Conservation (phyloP, 129 eudicot genomes). For the Artemisia argyi region DNA sequence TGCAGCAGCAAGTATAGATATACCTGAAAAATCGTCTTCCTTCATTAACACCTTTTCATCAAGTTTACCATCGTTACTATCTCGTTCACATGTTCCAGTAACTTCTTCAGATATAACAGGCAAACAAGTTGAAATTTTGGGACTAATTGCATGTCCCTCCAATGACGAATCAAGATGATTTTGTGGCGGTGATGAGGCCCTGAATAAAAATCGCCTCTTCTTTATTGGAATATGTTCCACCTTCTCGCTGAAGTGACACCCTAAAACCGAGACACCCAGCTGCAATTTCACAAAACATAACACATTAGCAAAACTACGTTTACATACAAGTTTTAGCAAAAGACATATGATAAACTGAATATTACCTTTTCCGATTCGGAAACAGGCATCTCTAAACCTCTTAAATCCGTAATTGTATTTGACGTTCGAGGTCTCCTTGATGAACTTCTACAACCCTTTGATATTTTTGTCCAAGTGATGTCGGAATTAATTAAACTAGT, state of each 20-base stretch:
- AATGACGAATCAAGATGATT: slow-evolving; percentile 1
- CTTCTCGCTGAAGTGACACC: slow-evolving; percentile 30
- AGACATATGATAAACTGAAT: neutral
- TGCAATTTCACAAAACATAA: slow-evolving; percentile 13
- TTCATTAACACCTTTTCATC: slow-evolving; percentile 24
- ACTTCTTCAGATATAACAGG: slow-evolving; percentile 20
- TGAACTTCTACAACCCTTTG: slow-evolving; percentile 42
- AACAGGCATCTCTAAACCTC: slow-evolving; percentile 26
- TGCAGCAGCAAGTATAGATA: slow-evolving; percentile 49
- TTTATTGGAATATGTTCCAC: slow-evolving; percentile 38
- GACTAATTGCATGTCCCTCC: slow-evolving; percentile 14
- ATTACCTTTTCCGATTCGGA: slow-evolving; percentile 43
- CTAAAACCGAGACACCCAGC: slow-evolving; percentile 29
- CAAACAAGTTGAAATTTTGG: slow-evolving; percentile 7
- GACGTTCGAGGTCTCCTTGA: slow-evolving; percentile 38
- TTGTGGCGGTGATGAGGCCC: slow-evolving; percentile 37
- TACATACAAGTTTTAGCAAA: neutral
- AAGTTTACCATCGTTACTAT: slow-evolving; percentile 19
- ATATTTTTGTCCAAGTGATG: slow-evolving; percentile 16
- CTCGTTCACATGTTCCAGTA: slow-evolving; percentile 21
- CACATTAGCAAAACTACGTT: neutral
- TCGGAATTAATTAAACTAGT: slow-evolving; percentile 35
- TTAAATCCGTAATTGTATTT: slow-evolving; percentile 17
- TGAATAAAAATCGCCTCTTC: slow-evolving; percentile 29
- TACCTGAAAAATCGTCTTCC: slow-evolving; percentile 45